Evolutionary conservation across 2,329 filamentous ascomycete genomes (phyloP), one percentile per base, ranked within the genome.

Genomic region (Boeremia lycopersici): DNA sequence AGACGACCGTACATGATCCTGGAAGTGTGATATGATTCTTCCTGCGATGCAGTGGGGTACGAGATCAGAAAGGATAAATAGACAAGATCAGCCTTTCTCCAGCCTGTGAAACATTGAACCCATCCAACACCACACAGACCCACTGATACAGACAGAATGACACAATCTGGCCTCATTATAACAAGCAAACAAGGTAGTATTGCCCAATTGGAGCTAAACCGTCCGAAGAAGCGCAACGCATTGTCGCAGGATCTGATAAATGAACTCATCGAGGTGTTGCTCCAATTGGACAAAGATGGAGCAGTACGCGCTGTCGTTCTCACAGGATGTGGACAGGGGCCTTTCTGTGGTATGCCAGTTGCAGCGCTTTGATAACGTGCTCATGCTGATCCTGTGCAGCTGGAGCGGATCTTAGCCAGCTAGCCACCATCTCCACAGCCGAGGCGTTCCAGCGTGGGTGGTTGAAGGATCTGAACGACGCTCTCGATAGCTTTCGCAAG

Each of bases 351-450:
- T 93, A 28, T 76, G 80, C 82, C 17, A 73, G 13, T 19, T 35
- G 13, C 28, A 30, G 12, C 25, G 29, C 25, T n/a, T 31, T 29
- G 29, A 15, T 19, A 59, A 7, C 15, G n/a, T 26, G 28, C 34
- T 29, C 13, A 34, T n/a, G 52, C 51, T 65, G 41, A 66, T 44
- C 36, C 29, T 26, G 25, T 44, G 48, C 57, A 79, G 93, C 93
- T 48, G 93, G 93, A 46, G 93, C 93, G 52, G 93, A 98, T 76
- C 96, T 98, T 79, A 96, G 96, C 78, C 93, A 98, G 78, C 96
- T 98, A 91, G 88, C 89, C 12, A 86, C 89, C 46, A 84, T 97
- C 35, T 91, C 88, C 47, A 97, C 97, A 76, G 84, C 89, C 53
- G 81, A 89, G 60, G 93, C 93, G 19, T 96, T 96, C 79, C 89